Conservation (phyloP, 129 eudicot species). For the Centella asiatica region DNA sequence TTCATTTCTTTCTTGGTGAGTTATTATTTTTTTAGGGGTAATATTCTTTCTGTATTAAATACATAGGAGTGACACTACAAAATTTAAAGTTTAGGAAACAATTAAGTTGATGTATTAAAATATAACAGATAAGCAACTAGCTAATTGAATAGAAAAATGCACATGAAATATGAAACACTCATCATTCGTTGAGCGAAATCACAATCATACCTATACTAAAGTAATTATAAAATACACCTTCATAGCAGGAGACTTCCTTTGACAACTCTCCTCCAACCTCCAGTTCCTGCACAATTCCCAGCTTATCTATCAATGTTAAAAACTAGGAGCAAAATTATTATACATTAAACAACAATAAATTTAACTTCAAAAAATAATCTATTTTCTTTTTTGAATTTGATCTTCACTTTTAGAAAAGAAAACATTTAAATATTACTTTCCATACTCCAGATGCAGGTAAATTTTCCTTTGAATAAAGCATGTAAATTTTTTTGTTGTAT, state of each 20-base stretch:
- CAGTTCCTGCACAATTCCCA: constrained; percentile 48
- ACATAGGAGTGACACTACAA: too few species aligned
- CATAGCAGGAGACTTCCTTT: constrained; percentile 59
- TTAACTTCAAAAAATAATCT: too few species aligned
- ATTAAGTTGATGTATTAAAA: neutral
- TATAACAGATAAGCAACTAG: neutral
- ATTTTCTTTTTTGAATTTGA: too few species aligned
- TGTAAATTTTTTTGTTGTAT: too few species aligned
- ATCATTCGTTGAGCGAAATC: neutral
- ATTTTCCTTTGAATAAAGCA: too few species aligned
- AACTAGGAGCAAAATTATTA: neutral
- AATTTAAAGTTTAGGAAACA: neutral
- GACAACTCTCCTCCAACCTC: constrained; percentile 53
- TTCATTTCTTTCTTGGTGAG: too few species aligned
- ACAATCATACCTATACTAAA: constrained; percentile 75
- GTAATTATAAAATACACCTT: constrained; percentile 90
- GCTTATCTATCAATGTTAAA: neutral
- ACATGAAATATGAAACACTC: neutral
- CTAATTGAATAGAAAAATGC: neutral
- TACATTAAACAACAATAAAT: too few species aligned
- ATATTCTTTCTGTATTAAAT: too few species aligned
- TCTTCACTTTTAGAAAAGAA: too few species aligned
- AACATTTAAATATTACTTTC: too few species aligned
- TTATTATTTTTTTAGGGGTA: too few species aligned
- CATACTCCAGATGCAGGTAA: too few species aligned